phyloP scores from a whole-genome alignment of 805 yeast genomes.

The Kazachstania viticola region DNA sequence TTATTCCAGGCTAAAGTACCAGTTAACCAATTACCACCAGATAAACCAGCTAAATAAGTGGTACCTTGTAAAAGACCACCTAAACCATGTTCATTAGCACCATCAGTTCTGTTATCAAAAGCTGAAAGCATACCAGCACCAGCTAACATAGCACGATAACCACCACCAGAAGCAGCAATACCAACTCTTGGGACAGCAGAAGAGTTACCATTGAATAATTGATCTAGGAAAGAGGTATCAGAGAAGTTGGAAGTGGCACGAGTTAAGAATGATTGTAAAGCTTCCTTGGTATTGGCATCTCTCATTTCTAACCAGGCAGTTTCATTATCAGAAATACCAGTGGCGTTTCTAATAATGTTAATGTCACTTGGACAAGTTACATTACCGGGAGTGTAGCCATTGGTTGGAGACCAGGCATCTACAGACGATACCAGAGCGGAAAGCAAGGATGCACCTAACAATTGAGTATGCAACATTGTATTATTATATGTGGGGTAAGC shows the following conservation, averaged over 20 bases:
- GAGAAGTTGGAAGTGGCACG: slow-evolving; percentile 27
- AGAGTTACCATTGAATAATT: slow-evolving; percentile 11
- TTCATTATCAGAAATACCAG: slow-evolving; percentile 34
- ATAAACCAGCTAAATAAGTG: slow-evolving; percentile 62
- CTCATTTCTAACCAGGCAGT: slow-evolving; percentile 38
- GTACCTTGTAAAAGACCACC: slow-evolving; percentile 68
- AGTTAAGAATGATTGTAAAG: slow-evolving; percentile 34
- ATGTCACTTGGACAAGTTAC: slow-evolving; percentile 40
- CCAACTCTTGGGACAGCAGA: slow-evolving; percentile 36
- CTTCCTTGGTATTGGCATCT: slow-evolving; percentile 33
- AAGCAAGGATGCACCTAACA: too few relatives aligned
- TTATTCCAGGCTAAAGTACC: slow-evolving; percentile 58
- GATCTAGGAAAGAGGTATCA: slow-evolving; percentile 7
- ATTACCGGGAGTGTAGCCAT: slow-evolving; percentile 50
- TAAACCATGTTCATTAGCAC: slow-evolving; percentile 42
- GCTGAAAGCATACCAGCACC: slow-evolving; percentile 83
- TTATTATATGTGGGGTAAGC: too few relatives aligned
- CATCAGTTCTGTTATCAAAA: slow-evolving; percentile 61
- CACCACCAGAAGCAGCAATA: slow-evolving; percentile 73
- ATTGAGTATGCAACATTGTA: too few relatives aligned
- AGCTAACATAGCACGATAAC: slow-evolving; percentile 76
- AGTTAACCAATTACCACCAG: slow-evolving; percentile 80
- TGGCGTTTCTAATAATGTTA: slow-evolving; percentile 37
- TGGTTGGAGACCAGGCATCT: slow-evolving; percentile 41
- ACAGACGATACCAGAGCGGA: not conserved